A percentile compares a stretch with the other conserved stretches of the same genome.
phyloP scores from a whole-genome alignment of 768 basidiomycete species.

The Megacollybia marginata region DNA sequence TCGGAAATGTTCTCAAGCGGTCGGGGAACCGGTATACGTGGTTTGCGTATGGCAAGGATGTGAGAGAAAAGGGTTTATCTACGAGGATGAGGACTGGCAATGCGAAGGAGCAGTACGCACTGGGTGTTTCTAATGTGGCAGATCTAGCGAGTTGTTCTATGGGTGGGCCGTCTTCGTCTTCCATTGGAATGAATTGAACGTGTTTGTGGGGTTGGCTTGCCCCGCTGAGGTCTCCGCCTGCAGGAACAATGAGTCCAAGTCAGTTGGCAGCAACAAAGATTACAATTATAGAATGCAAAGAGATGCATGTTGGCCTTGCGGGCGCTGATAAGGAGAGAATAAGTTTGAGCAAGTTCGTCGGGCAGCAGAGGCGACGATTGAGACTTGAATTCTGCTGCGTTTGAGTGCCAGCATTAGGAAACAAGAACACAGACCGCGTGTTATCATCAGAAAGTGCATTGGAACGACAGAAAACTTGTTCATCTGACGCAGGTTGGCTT shows the following conservation, averaged over 20 bases:
- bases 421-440: constrained; percentile 53
- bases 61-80: constrained; percentile 72
- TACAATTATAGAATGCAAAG: constrained; percentile 91
- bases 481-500: constrained; percentile 35
- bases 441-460: constrained; percentile 80
- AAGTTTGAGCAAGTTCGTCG: constrained; percentile 69
- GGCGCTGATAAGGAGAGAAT: constrained; percentile 66
- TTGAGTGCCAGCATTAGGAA: background rate
- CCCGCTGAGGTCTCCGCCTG: constrained; percentile 73
- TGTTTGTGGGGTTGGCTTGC: constrained; percentile 92
- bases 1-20: constrained; percentile 26
- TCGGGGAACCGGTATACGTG: constrained; percentile 60
- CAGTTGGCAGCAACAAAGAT: background rate
- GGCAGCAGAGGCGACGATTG: constrained; percentile 80
- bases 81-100: constrained; percentile 2
- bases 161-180: constrained; percentile 58
- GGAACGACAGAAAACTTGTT: constrained; percentile 85
- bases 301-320: constrained; percentile 48
- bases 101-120: constrained; percentile 23
- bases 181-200: constrained; percentile 73
- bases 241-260: background rate
- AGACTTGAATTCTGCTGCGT: constrained; percentile 52
- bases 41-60: constrained; percentile 70
- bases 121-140: constrained; percentile 49
- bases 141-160: constrained; percentile 63